These are phyloP conservation scores for Populus trichocarpa DNA, from an alignment of 441 rosid genomes.

Conservation along the genomic window DNA sequence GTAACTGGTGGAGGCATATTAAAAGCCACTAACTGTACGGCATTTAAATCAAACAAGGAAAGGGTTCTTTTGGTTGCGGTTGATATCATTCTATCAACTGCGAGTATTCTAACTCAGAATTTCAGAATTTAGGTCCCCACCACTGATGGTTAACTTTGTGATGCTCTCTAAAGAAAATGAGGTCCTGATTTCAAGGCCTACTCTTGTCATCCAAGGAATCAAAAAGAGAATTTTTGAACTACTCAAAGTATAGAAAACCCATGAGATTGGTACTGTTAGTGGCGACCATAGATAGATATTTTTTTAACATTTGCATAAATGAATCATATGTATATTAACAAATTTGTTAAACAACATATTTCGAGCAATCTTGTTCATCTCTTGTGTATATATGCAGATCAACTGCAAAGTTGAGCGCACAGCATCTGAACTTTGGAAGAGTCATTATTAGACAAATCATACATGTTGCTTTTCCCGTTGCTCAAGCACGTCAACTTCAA, in stretches of 20 bases:
- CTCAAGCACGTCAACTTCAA: constrained; percentile 62
- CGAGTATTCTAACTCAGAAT: no score
- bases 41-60: background rate
- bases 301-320: background rate
- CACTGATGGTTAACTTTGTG: background rate
- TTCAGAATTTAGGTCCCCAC: background rate
- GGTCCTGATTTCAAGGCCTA: background rate
- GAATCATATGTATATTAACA: constrained; percentile 2
- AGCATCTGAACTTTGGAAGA: constrained; percentile 36
- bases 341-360: background rate
- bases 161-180: background rate
- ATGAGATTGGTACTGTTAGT: background rate
- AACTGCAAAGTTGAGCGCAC: constrained; percentile 63
- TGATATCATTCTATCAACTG: no score
- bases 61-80: background rate
- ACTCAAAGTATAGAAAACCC: background rate
- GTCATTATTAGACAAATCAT: constrained; percentile 22
- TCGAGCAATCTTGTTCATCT: background rate
- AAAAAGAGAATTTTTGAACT: background rate
- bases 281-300: background rate
- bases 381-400: constrained; percentile 9
- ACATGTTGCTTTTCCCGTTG: constrained; percentile 42
- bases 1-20: background rate
- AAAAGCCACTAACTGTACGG: no score
- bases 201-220: background rate